A percentile compares a stretch with the other conserved stretches of the same genome.
These are phyloP conservation scores for Boeremia exigua DNA, from an alignment of 2,329 filamentous ascomycete genomes.

Conservation along the genomic window DNA sequence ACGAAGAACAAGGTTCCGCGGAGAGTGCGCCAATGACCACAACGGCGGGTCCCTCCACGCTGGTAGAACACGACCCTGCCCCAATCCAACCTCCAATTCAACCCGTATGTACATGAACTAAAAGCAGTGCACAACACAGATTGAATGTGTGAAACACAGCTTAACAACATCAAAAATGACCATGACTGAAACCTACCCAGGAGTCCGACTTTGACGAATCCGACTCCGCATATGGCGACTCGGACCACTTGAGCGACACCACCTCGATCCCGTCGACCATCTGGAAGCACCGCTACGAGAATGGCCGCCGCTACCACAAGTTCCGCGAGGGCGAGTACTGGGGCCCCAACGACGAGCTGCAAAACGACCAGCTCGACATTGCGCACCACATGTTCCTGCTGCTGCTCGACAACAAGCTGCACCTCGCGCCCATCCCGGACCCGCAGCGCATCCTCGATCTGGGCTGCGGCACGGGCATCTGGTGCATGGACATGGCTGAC, in stretches of 20 bases:
- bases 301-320: conserved; percentile 44
- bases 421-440: conserved; percentile 31
- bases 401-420: conserved; percentile 30
- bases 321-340: conserved; percentile 42
- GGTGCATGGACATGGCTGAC: conserved; percentile 38
- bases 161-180: background rate
- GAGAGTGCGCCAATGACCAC: background rate
- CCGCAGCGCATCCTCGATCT: conserved; percentile 31
- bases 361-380: conserved; percentile 38
- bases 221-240: conserved; percentile 35
- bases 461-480: conserved; percentile 39
- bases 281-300: conserved; percentile 37
- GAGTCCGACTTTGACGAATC: conserved; percentile 22
- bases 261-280: conserved; percentile 41
- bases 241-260: conserved; percentile 34
- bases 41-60: conserved; percentile 3
- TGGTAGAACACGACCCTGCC: conserved; percentile 11
- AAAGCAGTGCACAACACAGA: background rate
- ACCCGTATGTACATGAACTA: background rate
- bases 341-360: conserved; percentile 39
- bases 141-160: background rate
- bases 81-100: conserved; percentile 15
- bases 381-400: conserved; percentile 36
- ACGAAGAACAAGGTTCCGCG: background rate
- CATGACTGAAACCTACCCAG: background rate